Evolutionary conservation across 2,329 filamentous ascomycete genomes (phyloP).

Genomic region (Coniochaeta hoffmannii): DNA sequence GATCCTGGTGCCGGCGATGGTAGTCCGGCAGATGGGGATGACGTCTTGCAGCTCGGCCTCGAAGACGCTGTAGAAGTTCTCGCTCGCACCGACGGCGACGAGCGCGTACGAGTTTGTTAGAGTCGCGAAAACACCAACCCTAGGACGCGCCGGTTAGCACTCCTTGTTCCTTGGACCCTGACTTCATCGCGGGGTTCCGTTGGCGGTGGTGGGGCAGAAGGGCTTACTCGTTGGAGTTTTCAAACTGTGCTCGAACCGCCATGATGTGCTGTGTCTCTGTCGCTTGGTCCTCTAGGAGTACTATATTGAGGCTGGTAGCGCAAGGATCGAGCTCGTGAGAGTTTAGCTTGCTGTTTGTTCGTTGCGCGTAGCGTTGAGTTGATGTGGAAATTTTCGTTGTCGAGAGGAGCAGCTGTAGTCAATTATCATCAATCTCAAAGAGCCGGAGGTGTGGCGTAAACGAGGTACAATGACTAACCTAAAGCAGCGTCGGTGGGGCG

Average conservation of each 20-base stretch:
- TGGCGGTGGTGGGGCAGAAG: conserved; percentile 25
- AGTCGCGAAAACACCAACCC: conserved; percentile 92
- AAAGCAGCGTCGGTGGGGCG: background rate
- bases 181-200: conserved; percentile 15
- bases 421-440: background rate
- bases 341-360: background rate
- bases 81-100: conserved; percentile 87
- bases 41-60: conserved; percentile 96
- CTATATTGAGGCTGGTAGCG: background rate
- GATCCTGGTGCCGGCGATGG: conserved; percentile 93
- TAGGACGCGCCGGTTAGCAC: conserved; percentile 30
- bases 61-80: conserved; percentile 99
- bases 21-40: conserved; percentile 93
- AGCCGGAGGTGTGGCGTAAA: background rate
- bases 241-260: conserved; percentile 69
- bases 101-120: conserved; percentile 97
- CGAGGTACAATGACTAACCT: background rate
- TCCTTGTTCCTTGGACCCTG: background rate
- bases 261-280: conserved; percentile 32
- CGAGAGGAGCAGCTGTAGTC: background rate
- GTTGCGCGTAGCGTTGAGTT: background rate
- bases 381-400: conserved; percentile 1
- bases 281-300: background rate
- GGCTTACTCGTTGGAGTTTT: conserved; percentile 80
- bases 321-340: background rate